Conservation (phyloP, 768 basidiomycete genomes). For the Suillus fuscotomentosus region DNA sequence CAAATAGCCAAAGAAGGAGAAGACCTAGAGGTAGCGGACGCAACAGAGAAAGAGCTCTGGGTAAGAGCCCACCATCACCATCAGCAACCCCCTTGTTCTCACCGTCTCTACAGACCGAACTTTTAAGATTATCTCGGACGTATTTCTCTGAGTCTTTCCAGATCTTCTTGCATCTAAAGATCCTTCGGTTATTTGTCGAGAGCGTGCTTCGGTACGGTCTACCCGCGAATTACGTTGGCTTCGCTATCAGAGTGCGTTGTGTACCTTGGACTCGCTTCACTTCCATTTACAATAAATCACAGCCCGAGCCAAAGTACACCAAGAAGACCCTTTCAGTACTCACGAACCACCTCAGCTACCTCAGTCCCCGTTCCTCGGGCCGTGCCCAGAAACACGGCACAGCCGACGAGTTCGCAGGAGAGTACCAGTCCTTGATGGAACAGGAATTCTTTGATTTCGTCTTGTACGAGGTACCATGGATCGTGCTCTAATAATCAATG, state of each 20-base stretch:
- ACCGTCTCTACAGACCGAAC: constrained; percentile 67
- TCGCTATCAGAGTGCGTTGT: constrained; percentile 69
- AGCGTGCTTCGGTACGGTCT: constrained; percentile 94
- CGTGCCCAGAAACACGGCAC: constrained; percentile 44
- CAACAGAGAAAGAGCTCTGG: constrained; percentile 96
- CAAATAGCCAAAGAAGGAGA: constrained; percentile 76
- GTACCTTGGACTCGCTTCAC: not conserved
- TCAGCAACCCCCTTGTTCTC: not conserved
- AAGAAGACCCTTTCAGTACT: constrained; percentile 77
- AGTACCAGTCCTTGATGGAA: constrained; percentile 91
- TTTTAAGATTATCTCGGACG: constrained; percentile 84
- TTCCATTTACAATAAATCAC: not conserved
- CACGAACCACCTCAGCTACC: constrained; percentile 78
- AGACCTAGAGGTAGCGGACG: constrained; percentile 76
- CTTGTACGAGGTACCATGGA: constrained; percentile 90
- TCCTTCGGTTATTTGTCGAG: constrained; percentile 89
- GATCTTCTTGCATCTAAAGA: constrained; percentile 89
- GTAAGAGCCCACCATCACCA: constrained; percentile 40
- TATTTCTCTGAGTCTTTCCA: constrained; percentile 98
- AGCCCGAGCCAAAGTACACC: constrained; percentile 86
- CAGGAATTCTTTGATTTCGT: constrained; percentile 97
- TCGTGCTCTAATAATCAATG: constrained; percentile 50
- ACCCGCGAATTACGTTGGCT: constrained; percentile 85
- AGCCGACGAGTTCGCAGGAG: constrained; percentile 77
- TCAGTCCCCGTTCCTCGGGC: constrained; percentile 65